These are phyloP conservation scores for Ilex aquifolium DNA, from an alignment of 257 asterid species.

Conservation along the genomic window DNA sequence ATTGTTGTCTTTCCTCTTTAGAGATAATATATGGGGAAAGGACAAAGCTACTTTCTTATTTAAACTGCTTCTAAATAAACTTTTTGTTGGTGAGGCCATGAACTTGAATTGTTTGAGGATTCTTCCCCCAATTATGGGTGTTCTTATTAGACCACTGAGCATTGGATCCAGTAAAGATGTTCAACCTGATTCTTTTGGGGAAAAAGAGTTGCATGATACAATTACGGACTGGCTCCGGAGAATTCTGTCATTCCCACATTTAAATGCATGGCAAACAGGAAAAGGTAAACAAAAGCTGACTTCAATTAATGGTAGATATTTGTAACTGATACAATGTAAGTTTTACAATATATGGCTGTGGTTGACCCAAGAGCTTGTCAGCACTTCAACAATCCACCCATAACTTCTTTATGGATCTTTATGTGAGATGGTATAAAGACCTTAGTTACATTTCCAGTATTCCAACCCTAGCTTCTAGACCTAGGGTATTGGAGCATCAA, in stretches of 20 bases:
- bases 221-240: slow-evolving; percentile 72
- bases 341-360: too few relatives aligned
- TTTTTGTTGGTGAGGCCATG: slow-evolving; percentile 62
- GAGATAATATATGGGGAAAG: slow-evolving; percentile 60
- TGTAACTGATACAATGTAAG: too few relatives aligned
- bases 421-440: too few relatives aligned
- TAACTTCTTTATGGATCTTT: too few relatives aligned
- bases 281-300: slow-evolving; percentile 46
- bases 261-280: slow-evolving; percentile 68
- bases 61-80: slow-evolving; percentile 48
- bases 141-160: slow-evolving; percentile 64
- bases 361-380: too few relatives aligned
- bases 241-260: slow-evolving; percentile 61
- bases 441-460: too few relatives aligned
- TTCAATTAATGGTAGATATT: neutral
- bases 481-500: too few relatives aligned
- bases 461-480: too few relatives aligned
- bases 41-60: slow-evolving; percentile 56
- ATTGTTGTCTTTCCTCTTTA: slow-evolving; percentile 46
- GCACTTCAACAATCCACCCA: too few relatives aligned
- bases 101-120: slow-evolving; percentile 65
- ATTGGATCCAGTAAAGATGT: slow-evolving; percentile 28
- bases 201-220: slow-evolving; percentile 44
- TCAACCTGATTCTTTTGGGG: slow-evolving; percentile 33
- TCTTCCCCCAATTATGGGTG: slow-evolving; percentile 62